Conservation (phyloP, 768 basidiomycete genomes). For the Termitomyces sp. region DNA sequence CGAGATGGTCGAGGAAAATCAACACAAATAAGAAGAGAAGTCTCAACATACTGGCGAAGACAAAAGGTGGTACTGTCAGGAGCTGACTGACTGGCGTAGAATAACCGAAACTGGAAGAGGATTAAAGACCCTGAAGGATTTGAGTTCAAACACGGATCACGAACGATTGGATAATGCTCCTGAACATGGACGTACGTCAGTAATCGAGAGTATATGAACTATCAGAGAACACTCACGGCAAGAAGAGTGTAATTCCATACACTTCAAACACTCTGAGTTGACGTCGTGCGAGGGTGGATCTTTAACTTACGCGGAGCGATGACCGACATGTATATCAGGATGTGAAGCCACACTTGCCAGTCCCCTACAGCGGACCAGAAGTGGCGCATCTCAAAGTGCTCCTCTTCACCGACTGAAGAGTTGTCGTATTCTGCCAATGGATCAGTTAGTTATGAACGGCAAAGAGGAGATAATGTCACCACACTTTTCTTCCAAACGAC, state of each 20-base stretch:
- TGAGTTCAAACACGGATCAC: constrained; percentile 2
- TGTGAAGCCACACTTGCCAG: constrained; percentile 64
- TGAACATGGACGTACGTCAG: constrained; percentile 16
- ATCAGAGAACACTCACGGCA: constrained; percentile 45
- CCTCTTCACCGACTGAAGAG: constrained; percentile 55
- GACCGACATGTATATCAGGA: constrained; percentile 55
- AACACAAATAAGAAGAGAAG: not conserved
- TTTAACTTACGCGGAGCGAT: constrained; percentile 48
- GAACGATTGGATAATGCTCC: constrained; percentile 55
- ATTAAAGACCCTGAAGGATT: not conserved
- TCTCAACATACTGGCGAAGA: constrained; percentile 49
- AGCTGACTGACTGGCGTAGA: constrained; percentile 53
- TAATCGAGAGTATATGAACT: not conserved
- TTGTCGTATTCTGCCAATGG: constrained; percentile 43
- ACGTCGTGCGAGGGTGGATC: not conserved
- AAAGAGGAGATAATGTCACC: constrained; percentile 6
- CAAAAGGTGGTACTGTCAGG: constrained; percentile 64
- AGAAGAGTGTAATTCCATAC: constrained; percentile 66
- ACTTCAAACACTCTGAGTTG: constrained; percentile 29
- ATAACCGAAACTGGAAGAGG: constrained; percentile 51
- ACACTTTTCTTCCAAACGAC: constrained; percentile 52
- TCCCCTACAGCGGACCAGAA: constrained; percentile 49
- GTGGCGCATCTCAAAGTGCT: constrained; percentile 51
- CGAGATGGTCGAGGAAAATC: not conserved
- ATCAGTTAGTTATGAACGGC: not conserved